phyloP scores from a whole-genome alignment of 139 green algal genomes.

The Micromonas commoda region DNA sequence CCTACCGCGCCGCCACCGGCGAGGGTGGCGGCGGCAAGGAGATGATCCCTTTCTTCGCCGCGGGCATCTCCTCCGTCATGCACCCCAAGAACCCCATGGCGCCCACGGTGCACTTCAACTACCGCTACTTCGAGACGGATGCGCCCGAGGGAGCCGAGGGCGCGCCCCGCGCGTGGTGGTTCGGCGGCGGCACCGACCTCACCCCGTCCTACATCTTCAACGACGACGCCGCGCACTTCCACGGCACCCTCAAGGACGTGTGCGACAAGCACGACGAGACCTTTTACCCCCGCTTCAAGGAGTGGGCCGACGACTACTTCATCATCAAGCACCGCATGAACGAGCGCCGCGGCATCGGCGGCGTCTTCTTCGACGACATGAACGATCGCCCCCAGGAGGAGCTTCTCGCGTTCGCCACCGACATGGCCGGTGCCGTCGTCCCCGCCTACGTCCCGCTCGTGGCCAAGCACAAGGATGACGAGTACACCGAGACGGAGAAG shows the following conservation, averaged over 20 bases:
- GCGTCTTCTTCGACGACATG: slow-evolving; percentile 98
- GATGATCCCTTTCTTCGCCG: slow-evolving; percentile 93
- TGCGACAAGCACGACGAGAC: slow-evolving; percentile 91
- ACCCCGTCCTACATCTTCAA: slow-evolving; percentile 86
- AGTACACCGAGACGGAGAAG: slow-evolving; percentile 82
- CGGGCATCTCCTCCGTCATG: slow-evolving; percentile 92
- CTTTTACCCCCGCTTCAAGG: slow-evolving; percentile 90
- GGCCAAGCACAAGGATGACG: slow-evolving; percentile 80
- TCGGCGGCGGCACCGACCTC: slow-evolving; percentile 97
- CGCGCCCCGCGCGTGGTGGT: slow-evolving; percentile 87
- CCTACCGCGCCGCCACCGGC: slow-evolving; percentile 84
- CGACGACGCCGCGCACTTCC: slow-evolving; percentile 98
- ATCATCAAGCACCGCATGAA: slow-evolving; percentile 82
- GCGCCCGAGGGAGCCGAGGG: slow-evolving; percentile 67
- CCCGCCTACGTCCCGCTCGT: slow-evolving; percentile 84
- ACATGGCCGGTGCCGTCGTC: slow-evolving; percentile 48
- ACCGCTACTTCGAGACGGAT: slow-evolving; percentile 98
- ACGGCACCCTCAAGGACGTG: slow-evolving; percentile 58
- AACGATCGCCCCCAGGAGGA: slow-evolving; percentile 61
- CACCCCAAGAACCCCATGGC: slow-evolving; percentile 92
- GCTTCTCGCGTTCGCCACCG: slow-evolving; percentile 64
- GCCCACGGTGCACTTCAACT: slow-evolving; percentile 99
- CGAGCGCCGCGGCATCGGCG: slow-evolving; percentile 78
- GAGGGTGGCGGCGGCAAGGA: slow-evolving; percentile 16
- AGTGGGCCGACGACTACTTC: slow-evolving; percentile 98